Percentiles rank a stretch among this genome's conserved stretches.
phyloP scores from a whole-genome alignment of 495 filamentous ascomycete genomes.

The Penicillium robsamsonii region DNA sequence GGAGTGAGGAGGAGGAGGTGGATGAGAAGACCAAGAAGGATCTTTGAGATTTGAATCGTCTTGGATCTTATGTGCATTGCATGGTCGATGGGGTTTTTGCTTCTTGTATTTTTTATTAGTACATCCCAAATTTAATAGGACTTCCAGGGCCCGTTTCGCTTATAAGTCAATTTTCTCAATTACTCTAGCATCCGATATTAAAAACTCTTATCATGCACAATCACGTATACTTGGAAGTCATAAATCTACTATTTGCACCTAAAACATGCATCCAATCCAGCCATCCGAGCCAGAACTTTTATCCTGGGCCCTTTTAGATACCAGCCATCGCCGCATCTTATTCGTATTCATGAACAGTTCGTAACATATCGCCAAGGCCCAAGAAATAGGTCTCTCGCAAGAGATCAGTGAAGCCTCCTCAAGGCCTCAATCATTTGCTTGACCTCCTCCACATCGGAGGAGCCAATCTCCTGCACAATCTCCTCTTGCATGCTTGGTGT shows the following conservation, averaged over 20 bases:
- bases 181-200: background rate
- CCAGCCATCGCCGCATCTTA: background rate
- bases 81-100: constrained; percentile 6
- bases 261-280: background rate
- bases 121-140: constrained; percentile 4
- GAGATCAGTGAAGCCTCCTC: constrained; percentile 60
- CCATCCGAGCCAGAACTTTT: background rate
- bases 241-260: constrained; percentile 2
- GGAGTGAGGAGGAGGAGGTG: constrained; percentile 47
- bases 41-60: constrained; percentile 1
- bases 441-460: constrained; percentile 64
- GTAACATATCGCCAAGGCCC: background rate
- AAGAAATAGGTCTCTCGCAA: background rate
- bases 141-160: background rate
- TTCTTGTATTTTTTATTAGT: constrained; percentile 11
- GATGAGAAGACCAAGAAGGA: constrained; percentile 35
- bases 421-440: constrained; percentile 70
- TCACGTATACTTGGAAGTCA: background rate
- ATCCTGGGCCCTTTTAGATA: background rate
- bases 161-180: background rate
- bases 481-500: constrained; percentile 60
- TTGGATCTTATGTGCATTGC: constrained; percentile 9
- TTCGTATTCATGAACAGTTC: constrained; percentile 10
- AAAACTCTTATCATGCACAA: background rate
- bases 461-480: constrained; percentile 57